Conservation (phyloP, 164 flowering plant genomes). For the Chloranthus sessilifolius region DNA sequence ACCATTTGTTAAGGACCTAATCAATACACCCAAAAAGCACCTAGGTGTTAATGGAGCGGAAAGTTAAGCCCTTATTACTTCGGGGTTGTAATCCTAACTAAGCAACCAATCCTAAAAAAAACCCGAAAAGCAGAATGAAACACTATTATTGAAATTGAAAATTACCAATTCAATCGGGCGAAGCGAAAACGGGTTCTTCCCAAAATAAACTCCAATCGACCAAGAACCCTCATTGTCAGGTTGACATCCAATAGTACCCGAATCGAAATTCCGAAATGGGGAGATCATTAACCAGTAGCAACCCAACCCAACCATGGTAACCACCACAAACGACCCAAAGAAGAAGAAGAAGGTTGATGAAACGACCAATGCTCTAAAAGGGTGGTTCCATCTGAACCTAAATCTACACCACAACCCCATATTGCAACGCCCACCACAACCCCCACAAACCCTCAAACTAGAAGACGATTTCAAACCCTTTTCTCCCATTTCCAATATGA, state of each 20-base stretch:
- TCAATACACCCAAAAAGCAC: no score
- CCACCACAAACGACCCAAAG: conserved; percentile 3
- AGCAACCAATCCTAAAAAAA: no score
- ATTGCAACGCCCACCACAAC: conserved; percentile 3
- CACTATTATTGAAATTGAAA: no score
- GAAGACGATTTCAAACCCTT: conserved; percentile 4
- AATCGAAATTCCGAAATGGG: conserved; percentile 1
- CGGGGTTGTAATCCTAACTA: no score
- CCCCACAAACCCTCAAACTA: neutral
- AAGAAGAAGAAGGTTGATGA: conserved; percentile 8
- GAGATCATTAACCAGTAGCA: conserved; percentile 1
- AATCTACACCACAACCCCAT: conserved; percentile 8
- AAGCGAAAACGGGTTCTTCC: conserved; percentile 13
- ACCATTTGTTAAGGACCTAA: no score
- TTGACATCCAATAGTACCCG: conserved; percentile 3
- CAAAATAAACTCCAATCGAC: conserved; percentile 14
- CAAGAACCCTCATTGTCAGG: conserved; percentile 12
- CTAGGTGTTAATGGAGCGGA: no score
- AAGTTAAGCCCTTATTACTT: no score
- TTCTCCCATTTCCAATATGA: neutral
- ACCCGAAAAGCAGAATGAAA: neutral
- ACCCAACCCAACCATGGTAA: conserved; percentile 1
- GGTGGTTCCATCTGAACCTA: conserved; percentile 6
- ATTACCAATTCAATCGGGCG: conserved; percentile 14
- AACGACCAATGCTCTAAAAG: neutral